These are phyloP conservation scores for Tulasnella calospora DNA, from an alignment of 768 basidiomycete species.

Conservation along the genomic window DNA sequence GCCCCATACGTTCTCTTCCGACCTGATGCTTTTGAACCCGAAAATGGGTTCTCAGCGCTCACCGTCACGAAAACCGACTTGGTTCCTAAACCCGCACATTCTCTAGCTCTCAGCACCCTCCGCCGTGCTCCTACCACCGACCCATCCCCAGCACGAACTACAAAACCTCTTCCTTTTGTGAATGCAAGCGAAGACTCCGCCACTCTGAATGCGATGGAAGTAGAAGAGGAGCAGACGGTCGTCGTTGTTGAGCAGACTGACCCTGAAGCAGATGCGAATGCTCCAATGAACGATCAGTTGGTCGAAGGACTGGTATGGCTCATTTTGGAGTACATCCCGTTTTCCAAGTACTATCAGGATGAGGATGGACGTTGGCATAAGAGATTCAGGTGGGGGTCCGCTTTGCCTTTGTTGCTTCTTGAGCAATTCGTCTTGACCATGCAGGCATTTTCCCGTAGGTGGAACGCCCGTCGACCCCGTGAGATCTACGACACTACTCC, in stretches of 20 bases:
- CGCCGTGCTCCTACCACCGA: not conserved
- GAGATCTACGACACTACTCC: slow-evolving; percentile 9
- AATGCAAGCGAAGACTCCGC: not conserved
- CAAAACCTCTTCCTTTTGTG: not conserved
- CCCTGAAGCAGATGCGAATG: not conserved
- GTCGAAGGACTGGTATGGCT: slow-evolving; percentile 10
- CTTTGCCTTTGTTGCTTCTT: not conserved
- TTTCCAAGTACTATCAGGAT: slow-evolving; percentile 18
- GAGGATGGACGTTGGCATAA: slow-evolving; percentile 15
- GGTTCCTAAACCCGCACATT: not conserved
- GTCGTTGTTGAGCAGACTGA: not conserved
- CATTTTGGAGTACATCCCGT: slow-evolving; percentile 23
- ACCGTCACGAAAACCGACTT: not conserved
- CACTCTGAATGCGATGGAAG: not conserved
- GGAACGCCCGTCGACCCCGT: not conserved
- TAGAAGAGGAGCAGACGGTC: not conserved
- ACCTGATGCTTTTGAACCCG: not conserved
- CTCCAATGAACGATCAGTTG: slow-evolving; percentile 20
- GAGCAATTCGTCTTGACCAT: too few relatives aligned
- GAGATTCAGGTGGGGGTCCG: slow-evolving; percentile 1
- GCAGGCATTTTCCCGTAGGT: not conserved
- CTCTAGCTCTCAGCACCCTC: not conserved
- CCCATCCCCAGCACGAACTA: not conserved
- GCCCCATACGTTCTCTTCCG: not conserved
- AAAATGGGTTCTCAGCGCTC: not conserved